A percentile compares a stretch with the other conserved stretches of the same genome.
phyloP scores from a whole-genome alignment of 163 green algal species.

The Chloroidium sp. region DNA sequence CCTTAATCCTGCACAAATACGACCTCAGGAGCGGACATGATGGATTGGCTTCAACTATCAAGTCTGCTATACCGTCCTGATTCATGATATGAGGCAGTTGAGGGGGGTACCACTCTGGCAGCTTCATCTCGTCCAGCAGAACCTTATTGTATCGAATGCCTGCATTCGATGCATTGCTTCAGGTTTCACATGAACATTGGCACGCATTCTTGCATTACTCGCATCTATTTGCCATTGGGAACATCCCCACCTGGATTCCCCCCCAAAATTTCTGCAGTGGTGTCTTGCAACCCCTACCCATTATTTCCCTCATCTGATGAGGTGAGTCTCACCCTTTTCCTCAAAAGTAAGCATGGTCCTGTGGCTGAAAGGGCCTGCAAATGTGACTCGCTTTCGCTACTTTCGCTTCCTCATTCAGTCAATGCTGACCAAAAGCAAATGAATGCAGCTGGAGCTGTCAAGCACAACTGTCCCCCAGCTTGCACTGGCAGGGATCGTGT shows the following conservation, averaged over 20 bases:
- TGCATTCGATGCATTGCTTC: too few species aligned
- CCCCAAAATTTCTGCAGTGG: too few species aligned
- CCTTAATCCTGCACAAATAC: constrained; percentile 3
- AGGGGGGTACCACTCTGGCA: constrained; percentile 17
- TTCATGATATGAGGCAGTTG: not conserved
- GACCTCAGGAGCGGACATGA: not conserved
- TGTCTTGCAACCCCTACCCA: too few species aligned
- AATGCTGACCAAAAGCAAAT: too few species aligned
- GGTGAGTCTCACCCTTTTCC: constrained; percentile 4
- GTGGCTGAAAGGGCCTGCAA: constrained; percentile 8
- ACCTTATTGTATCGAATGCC: constrained; percentile 16
- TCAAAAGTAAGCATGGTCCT: constrained; percentile 15
- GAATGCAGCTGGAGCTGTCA: not conserved
- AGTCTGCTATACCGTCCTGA: not conserved
- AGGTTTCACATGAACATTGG: too few species aligned
- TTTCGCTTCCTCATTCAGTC: not conserved
- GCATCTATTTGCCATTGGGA: too few species aligned
- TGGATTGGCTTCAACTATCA: not conserved
- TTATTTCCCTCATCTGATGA: too few species aligned
- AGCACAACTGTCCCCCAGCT: not conserved
- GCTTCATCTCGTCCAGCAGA: constrained; percentile 19
- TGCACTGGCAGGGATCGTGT: too few species aligned
- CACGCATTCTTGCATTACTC: too few species aligned
- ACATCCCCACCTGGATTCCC: too few species aligned
- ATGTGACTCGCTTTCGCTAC: not conserved